Percentiles rank a stretch among this genome's conserved stretches.
These are phyloP conservation scores for Alternaria brassicae DNA, from an alignment of 2,329 filamentous ascomycete genomes.

Conservation along the genomic window DNA sequence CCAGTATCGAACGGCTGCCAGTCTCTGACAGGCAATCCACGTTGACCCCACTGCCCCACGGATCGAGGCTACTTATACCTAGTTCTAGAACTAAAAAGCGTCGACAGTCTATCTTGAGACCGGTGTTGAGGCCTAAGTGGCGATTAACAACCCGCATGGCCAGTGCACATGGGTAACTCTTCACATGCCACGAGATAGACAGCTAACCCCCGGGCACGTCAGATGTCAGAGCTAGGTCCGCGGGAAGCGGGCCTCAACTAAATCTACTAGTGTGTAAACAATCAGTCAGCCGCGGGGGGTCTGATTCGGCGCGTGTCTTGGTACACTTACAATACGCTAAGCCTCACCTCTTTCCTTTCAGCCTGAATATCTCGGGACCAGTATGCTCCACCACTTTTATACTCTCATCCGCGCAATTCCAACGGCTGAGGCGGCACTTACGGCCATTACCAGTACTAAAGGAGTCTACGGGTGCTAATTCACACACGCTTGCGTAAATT, in stretches of 20 bases:
- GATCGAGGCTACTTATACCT: neutral
- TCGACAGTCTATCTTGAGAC: conserved; percentile 1
- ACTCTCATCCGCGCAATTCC: neutral
- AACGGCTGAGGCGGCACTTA: neutral
- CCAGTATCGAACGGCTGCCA: neutral
- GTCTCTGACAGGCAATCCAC: neutral
- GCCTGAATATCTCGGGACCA: neutral
- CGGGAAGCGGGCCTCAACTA: conserved; percentile 2
- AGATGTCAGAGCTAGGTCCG: conserved; percentile 14
- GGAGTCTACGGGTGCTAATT: neutral
- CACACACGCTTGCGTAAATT: neutral
- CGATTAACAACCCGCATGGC: conserved; percentile 1
- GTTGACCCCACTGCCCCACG: neutral
- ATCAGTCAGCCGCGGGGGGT: neutral
- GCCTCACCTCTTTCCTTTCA: neutral
- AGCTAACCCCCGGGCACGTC: conserved; percentile 4
- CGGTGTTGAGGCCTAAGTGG: conserved; percentile 9
- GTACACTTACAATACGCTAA: conserved; percentile 2
- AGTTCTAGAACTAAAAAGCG: conserved; percentile 1
- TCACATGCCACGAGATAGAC: neutral
- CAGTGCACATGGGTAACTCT: conserved; percentile 6
- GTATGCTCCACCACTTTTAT: neutral
- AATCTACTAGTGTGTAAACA: neutral
- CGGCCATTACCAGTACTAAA: neutral
- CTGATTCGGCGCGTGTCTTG: neutral